These are phyloP conservation scores for Verticillium nubilum DNA, from an alignment of 2,329 filamentous ascomycete species.

Conservation along the genomic window DNA sequence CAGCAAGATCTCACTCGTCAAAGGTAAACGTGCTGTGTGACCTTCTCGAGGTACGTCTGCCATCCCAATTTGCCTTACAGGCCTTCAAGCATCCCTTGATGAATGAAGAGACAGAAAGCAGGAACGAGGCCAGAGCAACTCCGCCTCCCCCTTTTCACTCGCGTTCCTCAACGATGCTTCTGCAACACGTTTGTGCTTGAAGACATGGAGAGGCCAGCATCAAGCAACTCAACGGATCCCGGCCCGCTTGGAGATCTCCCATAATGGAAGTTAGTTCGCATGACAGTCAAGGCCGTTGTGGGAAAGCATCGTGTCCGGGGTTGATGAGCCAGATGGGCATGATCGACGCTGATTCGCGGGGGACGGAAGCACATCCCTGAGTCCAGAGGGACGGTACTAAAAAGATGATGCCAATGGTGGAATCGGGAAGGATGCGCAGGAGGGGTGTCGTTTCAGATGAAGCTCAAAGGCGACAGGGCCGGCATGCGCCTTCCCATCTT, in stretches of 20 bases:
- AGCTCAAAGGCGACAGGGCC: neutral
- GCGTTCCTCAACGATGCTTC: neutral
- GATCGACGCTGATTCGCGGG: constrained; percentile 3
- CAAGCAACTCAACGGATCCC: neutral
- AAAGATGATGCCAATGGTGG: neutral
- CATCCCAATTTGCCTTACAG: no score
- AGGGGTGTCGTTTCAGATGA: neutral
- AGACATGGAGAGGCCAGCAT: neutral
- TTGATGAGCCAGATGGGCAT: neutral
- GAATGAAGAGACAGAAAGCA: no score
- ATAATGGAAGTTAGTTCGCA: neutral
- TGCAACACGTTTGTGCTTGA: neutral
- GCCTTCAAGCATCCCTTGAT: no score
- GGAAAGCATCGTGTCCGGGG: constrained; percentile 1
- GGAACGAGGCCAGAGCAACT: neutral
- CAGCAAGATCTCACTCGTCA: no score
- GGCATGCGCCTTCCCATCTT: neutral
- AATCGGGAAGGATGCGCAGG: neutral
- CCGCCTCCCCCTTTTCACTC: neutral
- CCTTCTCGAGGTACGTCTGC: no score
- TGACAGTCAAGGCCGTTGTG: neutral
- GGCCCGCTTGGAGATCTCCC: neutral
- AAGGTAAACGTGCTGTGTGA: no score
- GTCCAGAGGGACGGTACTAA: neutral
- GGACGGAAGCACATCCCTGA: neutral